These are phyloP conservation scores for Xylariaceae sp. DNA, from an alignment of 2,329 filamentous ascomycete genomes.

Conservation along the genomic window DNA sequence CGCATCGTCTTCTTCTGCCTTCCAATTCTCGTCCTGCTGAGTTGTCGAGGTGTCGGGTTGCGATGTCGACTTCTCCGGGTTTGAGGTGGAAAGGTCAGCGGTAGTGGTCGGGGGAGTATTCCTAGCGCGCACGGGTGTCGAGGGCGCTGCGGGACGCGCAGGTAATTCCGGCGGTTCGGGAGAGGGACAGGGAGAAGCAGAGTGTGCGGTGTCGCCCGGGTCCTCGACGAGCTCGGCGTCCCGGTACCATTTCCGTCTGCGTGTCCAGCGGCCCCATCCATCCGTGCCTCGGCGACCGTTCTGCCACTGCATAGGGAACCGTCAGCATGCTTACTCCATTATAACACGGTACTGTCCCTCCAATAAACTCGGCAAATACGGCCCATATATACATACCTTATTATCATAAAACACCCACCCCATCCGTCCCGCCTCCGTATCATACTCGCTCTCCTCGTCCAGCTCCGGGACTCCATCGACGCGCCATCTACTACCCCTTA, in stretches of 20 bases:
- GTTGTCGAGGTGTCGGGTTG: slow-evolving; percentile 8
- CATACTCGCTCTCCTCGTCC: slow-evolving; percentile 53
- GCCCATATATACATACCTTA: slow-evolving; percentile 67
- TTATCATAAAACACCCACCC: slow-evolving; percentile 99
- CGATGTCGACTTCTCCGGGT: slow-evolving; percentile 18
- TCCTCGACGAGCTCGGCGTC: slow-evolving; percentile 93
- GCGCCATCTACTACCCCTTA: slow-evolving; percentile 80
- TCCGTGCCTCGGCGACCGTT: slow-evolving; percentile 82
- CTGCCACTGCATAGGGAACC: slow-evolving; percentile 67
- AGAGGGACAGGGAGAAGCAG: slow-evolving; percentile 41
- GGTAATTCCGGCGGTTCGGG: slow-evolving; percentile 34
- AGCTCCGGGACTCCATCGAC: slow-evolving; percentile 73
- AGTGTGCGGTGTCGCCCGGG: slow-evolving; percentile 40
- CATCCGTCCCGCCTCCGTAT: slow-evolving; percentile 63
- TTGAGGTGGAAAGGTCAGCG: slow-evolving; percentile 13
- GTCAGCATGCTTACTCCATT: slow-evolving; percentile 6
- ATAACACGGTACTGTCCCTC: not conserved
- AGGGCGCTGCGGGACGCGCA: slow-evolving; percentile 30
- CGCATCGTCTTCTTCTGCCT: slow-evolving; percentile 33
- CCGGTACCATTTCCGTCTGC: slow-evolving; percentile 92
- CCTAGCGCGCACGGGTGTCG: slow-evolving; percentile 24
- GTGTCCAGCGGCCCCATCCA: slow-evolving; percentile 92
- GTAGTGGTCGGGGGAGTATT: slow-evolving; percentile 4
- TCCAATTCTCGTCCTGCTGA: not conserved
- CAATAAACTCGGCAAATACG: too few relatives aligned